phyloP scores from a whole-genome alignment of 306 rosid species.

The Vicia villosa region DNA sequence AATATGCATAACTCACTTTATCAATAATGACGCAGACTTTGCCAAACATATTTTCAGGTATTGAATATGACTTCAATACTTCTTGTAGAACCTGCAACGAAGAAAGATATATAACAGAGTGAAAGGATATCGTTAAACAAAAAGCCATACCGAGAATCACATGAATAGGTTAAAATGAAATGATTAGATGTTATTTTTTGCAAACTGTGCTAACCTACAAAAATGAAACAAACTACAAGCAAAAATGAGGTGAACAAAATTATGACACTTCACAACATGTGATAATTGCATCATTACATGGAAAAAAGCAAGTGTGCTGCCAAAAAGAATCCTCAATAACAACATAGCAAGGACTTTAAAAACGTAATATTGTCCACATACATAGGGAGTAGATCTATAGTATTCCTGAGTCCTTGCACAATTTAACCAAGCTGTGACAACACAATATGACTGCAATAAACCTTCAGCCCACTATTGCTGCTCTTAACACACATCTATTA shows the following conservation, averaged over 20 bases:
- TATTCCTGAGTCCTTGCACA: slow-evolving; percentile 1
- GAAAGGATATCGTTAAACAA: slow-evolving; percentile 13
- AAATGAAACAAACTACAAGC: slow-evolving; percentile 16
- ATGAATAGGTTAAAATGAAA: slow-evolving; percentile 16
- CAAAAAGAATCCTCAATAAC: slow-evolving; percentile 31
- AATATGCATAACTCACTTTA: slow-evolving; percentile 63
- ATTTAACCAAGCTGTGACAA: slow-evolving; percentile 24
- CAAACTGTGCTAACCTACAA: slow-evolving; percentile 16
- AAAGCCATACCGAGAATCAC: slow-evolving; percentile 32
- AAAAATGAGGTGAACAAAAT: slow-evolving; percentile 8
- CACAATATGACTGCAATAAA: slow-evolving; percentile 17
- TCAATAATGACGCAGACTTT: slow-evolving; percentile 94
- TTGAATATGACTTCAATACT: slow-evolving; percentile 68
- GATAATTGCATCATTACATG: slow-evolving; percentile 12
- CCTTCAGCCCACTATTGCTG: slow-evolving; percentile 13
- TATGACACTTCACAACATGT: slow-evolving; percentile 9
- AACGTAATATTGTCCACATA: background rate
- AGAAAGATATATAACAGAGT: slow-evolving; percentile 30
- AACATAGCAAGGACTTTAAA: slow-evolving; percentile 28
- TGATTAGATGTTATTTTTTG: background rate
- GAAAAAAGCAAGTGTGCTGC: slow-evolving; percentile 17
- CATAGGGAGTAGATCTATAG: slow-evolving; percentile 16
- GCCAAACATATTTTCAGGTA: slow-evolving; percentile 79
- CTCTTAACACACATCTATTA: slow-evolving; percentile 24
- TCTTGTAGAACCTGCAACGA: slow-evolving; percentile 79